Base-by-base conservation (phyloP, 257 asterid species). In the Rhazya stricta region DNA sequence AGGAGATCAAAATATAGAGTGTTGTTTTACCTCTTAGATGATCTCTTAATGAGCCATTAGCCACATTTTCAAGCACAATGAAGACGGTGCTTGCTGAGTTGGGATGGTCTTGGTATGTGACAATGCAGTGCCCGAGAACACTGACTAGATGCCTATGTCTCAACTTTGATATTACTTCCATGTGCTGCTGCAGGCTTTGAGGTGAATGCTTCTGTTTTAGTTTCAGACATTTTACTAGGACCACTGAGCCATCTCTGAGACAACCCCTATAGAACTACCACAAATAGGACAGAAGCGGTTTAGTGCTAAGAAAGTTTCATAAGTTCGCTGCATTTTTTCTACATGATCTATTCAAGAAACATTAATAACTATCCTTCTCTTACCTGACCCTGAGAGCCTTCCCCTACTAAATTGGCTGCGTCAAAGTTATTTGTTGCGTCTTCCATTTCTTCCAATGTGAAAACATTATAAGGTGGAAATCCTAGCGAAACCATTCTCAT, bases 301-400 rank as follows among this genome's bases (percentile, higher is more conserved):
- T 27, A 72, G 29, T 15, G 27, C 34, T 16, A 6, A 36, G 30
- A 65, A 62, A 18, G 2, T 19, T 21, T 23, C 15, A 57, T 5
- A 56, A 46, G 36, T 50, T 53, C 48, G 8, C 66, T 21, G 25
- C 53, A 62, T 46, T 69, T 46, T 5, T 42, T 21, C 70, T 41
- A 5, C n/a, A 13, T 43, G 29, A 7, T 48, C 13, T 43, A 9
- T 68, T 42, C 56, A 29, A 36, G 71, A 21, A 6, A 21, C 0
- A 8, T 48, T 32, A 27, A n/a, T n/a, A 74, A 10, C 25, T 15
- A n/a, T 39, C 53, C 25, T 63, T 23, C 8, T 51, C 74, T 70
- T 90, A 92, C 98, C 97, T 91, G 97, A 41, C 86, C 89, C 80
- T 91, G 94, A n/a, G 96, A 84, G 57, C 94, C 96, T 81, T 89